A percentile compares a stretch with the other conserved stretches of the same genome.
Evolutionary conservation across 176 grass and related monocot species (phyloP).

Genomic region (Typha latifolia): DNA sequence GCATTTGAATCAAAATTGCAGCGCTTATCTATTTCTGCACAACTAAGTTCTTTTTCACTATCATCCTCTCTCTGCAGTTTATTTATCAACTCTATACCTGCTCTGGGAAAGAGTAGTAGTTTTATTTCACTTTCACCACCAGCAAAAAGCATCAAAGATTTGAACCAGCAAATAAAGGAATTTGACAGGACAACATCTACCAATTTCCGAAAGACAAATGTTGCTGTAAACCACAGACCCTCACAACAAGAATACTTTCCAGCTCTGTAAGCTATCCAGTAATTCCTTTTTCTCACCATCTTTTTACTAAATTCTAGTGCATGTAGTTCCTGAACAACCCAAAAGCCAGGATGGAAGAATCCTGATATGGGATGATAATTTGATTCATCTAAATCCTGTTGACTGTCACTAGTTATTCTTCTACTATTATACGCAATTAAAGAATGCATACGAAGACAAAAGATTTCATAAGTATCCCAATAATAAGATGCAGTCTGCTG

Average conservation of each 20-base stretch:
- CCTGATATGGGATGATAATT: not conserved
- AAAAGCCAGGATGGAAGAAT: slow-evolving; percentile 22
- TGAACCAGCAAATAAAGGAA: slow-evolving; percentile 57
- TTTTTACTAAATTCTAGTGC: slow-evolving; percentile 41
- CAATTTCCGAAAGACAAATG: slow-evolving; percentile 79
- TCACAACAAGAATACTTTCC: slow-evolving; percentile 63
- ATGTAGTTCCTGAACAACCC: slow-evolving; percentile 50
- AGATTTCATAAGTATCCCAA: slow-evolving; percentile 50
- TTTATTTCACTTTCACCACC: slow-evolving; percentile 74
- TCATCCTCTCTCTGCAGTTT: slow-evolving; percentile 45
- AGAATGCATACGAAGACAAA: slow-evolving; percentile 39
- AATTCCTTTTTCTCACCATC: slow-evolving; percentile 51
- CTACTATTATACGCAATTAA: slow-evolving; percentile 22
- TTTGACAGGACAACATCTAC: slow-evolving; percentile 37
- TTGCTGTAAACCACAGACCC: slow-evolving; percentile 71
- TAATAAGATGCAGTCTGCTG: slow-evolving; percentile 30
- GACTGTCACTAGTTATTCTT: slow-evolving; percentile 1
- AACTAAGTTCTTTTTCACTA: slow-evolving; percentile 30
- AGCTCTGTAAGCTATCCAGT: slow-evolving; percentile 78
- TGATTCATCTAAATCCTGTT: slow-evolving; percentile 21
- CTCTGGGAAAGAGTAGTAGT: slow-evolving; percentile 65
- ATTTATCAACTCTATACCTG: slow-evolving; percentile 39
- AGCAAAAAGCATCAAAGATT: slow-evolving; percentile 57
- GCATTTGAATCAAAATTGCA: slow-evolving; percentile 8
- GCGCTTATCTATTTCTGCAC: slow-evolving; percentile 31